Evolutionary conservation across 1,284 basidiomycete genomes (phyloP).

Genomic region (Boletus chippewaensis): DNA sequence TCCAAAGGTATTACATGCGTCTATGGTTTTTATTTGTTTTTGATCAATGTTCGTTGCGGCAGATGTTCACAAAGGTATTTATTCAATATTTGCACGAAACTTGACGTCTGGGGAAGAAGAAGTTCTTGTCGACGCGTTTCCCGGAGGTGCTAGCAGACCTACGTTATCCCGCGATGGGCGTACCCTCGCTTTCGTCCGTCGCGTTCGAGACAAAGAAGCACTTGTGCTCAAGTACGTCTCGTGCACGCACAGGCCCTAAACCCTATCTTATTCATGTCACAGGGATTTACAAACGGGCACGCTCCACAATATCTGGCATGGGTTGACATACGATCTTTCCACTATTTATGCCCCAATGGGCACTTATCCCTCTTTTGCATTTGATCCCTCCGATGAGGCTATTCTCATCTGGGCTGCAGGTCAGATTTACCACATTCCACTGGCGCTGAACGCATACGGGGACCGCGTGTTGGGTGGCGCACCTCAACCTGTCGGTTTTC

Average conservation of each 20-base stretch:
- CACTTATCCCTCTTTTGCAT: slow-evolving; percentile 67
- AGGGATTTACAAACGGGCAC: slow-evolving; percentile 64
- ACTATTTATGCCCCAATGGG: slow-evolving; percentile 64
- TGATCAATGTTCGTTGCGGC: not conserved
- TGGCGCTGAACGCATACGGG: slow-evolving; percentile 40
- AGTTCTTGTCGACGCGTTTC: slow-evolving; percentile 47
- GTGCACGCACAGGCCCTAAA: not conserved
- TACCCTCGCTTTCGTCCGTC: slow-evolving; percentile 66
- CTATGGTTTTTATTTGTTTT: not conserved
- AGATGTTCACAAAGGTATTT: slow-evolving; percentile 68
- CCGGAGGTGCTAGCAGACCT: slow-evolving; percentile 67
- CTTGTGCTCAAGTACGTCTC: slow-evolving; percentile 57
- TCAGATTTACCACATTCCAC: slow-evolving; percentile 56
- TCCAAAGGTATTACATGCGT: slow-evolving; percentile 47
- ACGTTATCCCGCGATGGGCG: slow-evolving; percentile 62
- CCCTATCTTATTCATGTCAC: not conserved
- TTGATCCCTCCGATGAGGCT: slow-evolving; percentile 47
- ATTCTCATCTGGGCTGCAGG: slow-evolving; percentile 69
- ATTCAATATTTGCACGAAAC: slow-evolving; percentile 59
- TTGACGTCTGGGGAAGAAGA: slow-evolving; percentile 48
- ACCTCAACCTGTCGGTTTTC: slow-evolving; percentile 51
- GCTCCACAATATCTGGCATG: slow-evolving; percentile 59
- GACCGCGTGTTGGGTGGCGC: slow-evolving; percentile 45
- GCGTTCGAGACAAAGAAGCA: slow-evolving; percentile 65
- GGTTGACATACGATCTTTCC: slow-evolving; percentile 59